Evolutionary conservation across 768 basidiomycete species (phyloP).

Genomic region (Lactarius indigo): DNA sequence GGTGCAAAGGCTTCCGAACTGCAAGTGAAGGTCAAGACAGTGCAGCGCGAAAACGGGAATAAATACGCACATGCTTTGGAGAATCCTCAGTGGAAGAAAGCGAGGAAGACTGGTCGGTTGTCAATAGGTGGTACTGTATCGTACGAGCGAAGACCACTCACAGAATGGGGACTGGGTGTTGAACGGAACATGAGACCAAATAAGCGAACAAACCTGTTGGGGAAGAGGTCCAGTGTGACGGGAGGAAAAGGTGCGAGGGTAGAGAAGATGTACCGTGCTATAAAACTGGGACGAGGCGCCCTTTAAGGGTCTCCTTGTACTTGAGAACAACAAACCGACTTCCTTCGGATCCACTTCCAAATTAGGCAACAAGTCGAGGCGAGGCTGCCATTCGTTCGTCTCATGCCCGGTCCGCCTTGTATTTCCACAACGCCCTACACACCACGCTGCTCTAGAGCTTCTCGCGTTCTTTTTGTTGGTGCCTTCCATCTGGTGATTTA

Average conservation of each 20-base stretch:
- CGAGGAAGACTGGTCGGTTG: constrained; percentile 13
- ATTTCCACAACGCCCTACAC: neutral
- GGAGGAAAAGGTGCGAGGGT: neutral
- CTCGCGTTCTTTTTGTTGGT: neutral
- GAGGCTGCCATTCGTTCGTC: neutral
- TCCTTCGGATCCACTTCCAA: constrained; percentile 1
- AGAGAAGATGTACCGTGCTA: constrained; percentile 1
- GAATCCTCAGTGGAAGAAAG: constrained; percentile 15
- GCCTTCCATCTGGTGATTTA: neutral
- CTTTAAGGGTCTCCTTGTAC: constrained; percentile 21
- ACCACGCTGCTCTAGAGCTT: neutral
- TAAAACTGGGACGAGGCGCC: neutral
- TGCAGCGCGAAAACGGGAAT: neutral
- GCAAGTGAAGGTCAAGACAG: neutral
- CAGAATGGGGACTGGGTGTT: constrained; percentile 3
- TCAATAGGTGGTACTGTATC: neutral
- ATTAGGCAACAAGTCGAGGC: neutral
- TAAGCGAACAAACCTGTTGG: neutral
- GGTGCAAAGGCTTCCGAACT: constrained; percentile 3
- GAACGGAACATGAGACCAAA: constrained; percentile 14
- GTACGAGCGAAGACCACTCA: neutral
- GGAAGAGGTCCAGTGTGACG: neutral
- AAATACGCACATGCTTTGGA: constrained; percentile 14
- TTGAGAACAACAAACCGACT: constrained; percentile 7
- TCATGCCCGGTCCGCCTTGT: neutral